These are phyloP conservation scores for Tricholoma saponaceum DNA, from an alignment of 768 basidiomycete genomes.

Conservation along the genomic window DNA sequence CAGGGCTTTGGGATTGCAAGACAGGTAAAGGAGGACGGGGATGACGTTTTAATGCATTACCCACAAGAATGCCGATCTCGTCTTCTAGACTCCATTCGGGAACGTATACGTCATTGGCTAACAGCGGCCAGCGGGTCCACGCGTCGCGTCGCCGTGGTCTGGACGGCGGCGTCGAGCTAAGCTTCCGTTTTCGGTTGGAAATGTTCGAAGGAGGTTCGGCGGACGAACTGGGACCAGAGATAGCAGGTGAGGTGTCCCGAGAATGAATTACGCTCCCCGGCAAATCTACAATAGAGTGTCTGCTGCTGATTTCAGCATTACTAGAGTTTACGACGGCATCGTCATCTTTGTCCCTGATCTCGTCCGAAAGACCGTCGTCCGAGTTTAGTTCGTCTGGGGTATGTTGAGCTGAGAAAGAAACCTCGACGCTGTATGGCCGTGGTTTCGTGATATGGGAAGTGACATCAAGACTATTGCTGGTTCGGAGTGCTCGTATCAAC, in stretches of 20 bases:
- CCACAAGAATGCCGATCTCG: slow-evolving; percentile 52
- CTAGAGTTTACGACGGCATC: slow-evolving; percentile 22
- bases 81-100: slow-evolving; percentile 74
- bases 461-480: slow-evolving; percentile 54
- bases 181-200: slow-evolving; percentile 19
- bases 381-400: slow-evolving; percentile 12
- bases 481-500: slow-evolving; percentile 60
- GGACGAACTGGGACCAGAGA: slow-evolving; percentile 2
- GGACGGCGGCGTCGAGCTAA: slow-evolving; percentile 5
- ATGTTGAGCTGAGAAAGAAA: neutral
- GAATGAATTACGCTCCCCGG: slow-evolving; percentile 7
- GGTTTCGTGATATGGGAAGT: slow-evolving; percentile 42
- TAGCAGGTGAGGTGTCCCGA: slow-evolving; percentile 9
- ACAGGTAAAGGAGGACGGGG: slow-evolving; percentile 12
- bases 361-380: slow-evolving; percentile 14
- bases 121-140: slow-evolving; percentile 80
- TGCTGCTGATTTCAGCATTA: neutral
- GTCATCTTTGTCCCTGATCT: slow-evolving; percentile 12
- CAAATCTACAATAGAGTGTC: neutral
- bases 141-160: slow-evolving; percentile 34
- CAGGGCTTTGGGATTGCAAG: neutral
- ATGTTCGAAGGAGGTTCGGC: neutral
- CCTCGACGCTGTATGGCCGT: slow-evolving; percentile 2
- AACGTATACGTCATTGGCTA: slow-evolving; percentile 51
- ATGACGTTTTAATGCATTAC: slow-evolving; percentile 27